These are phyloP conservation scores for Pisolithus marmoratus DNA, from an alignment of 768 basidiomycete genomes.

Conservation along the genomic window DNA sequence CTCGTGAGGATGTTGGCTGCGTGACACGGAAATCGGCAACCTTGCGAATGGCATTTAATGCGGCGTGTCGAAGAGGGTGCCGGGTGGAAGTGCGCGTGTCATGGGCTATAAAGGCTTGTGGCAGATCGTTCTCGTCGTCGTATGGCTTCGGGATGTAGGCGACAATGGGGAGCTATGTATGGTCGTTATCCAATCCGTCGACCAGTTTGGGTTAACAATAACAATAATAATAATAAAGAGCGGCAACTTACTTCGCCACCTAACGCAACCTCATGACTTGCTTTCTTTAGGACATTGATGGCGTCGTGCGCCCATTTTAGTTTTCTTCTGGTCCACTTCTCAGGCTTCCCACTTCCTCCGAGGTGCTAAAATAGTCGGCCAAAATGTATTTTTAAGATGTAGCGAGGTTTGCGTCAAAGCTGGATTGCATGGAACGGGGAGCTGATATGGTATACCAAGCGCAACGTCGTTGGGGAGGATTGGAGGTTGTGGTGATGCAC, in stretches of 20 bases:
- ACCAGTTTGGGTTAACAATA: background rate
- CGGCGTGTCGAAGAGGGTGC: constrained; percentile 85
- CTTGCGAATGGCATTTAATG: constrained; percentile 66
- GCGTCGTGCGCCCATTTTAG: constrained; percentile 74
- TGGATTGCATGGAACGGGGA: constrained; percentile 58
- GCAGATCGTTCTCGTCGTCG: constrained; percentile 22
- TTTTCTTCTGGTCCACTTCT: constrained; percentile 61
- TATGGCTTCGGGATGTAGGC: constrained; percentile 61
- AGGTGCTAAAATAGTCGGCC: constrained; percentile 80
- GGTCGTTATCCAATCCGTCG: background rate
- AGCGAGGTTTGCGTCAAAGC: constrained; percentile 68
- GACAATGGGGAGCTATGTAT: constrained; percentile 69
- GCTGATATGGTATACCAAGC: constrained; percentile 48
- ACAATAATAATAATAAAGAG: background rate
- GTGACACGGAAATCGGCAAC: constrained; percentile 53
- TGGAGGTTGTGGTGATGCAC: constrained; percentile 37
- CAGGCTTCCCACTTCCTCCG: constrained; percentile 59
- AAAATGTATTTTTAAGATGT: constrained; percentile 61
- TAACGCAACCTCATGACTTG: constrained; percentile 41
- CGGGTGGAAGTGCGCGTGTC: constrained; percentile 65
- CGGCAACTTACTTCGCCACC: constrained; percentile 53
- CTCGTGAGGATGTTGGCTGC: constrained; percentile 1
- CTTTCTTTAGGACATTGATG: constrained; percentile 45
- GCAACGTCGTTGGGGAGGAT: constrained; percentile 42
- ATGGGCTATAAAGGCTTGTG: constrained; percentile 43